Percentiles rank a stretch among this genome's conserved stretches.
phyloP scores from a whole-genome alignment of 1,139 yeast species.

The Blastobotrys illinoisensis region DNA sequence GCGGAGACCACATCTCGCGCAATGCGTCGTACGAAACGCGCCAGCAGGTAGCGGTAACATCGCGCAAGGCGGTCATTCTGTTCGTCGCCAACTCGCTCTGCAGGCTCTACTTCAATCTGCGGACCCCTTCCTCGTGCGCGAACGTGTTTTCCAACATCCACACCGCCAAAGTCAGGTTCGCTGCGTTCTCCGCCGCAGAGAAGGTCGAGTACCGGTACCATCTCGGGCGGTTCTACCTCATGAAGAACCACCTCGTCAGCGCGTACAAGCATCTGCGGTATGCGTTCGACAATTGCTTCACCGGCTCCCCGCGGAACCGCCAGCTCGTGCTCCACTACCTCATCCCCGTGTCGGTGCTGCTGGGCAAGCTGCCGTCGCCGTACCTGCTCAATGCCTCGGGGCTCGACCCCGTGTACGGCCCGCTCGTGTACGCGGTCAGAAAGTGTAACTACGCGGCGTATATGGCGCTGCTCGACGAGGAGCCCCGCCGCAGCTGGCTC shows the following conservation, averaged over 20 bases:
- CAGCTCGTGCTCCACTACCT: conserved; percentile 45
- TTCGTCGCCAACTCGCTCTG: conserved; percentile 56
- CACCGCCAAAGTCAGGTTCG: conserved; percentile 47
- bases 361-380: conserved; percentile 33
- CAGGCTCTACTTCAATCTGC: conserved; percentile 54
- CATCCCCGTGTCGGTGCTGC: conserved; percentile 44
- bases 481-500: conserved; percentile 25
- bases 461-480: conserved; percentile 22
- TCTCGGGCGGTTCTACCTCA: conserved; percentile 59
- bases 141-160: conserved; percentile 73
- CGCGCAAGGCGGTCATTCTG: conserved; percentile 49
- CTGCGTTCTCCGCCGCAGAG: conserved; percentile 44
- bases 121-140: conserved; percentile 63
- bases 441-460: conserved; percentile 27
- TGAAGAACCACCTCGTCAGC: conserved; percentile 51
- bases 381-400: conserved; percentile 22
- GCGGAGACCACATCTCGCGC: conserved; percentile 10
- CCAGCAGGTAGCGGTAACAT: background rate
- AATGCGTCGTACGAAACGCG: background rate
- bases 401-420: conserved; percentile 25
- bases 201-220: conserved; percentile 63
- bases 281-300: conserved; percentile 50
- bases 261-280: conserved; percentile 58
- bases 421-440: conserved; percentile 26
- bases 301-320: conserved; percentile 31